Evolutionary conservation across 306 rosid species (phyloP), one percentile per base, ranked within the genome.

Genomic region (Prunus mongolica): DNA sequence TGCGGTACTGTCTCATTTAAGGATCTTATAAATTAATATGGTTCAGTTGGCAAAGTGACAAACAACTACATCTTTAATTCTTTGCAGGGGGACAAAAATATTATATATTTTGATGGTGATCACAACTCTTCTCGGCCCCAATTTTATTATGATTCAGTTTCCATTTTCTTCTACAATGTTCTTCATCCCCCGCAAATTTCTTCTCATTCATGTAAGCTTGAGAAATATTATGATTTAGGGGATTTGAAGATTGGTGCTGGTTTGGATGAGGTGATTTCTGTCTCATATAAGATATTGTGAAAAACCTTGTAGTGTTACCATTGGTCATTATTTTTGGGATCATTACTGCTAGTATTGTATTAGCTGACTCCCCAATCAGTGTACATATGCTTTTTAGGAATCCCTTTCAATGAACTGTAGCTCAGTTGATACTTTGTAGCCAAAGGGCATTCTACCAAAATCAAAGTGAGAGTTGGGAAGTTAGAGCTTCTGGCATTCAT

Each of bases 101-200:
- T 88, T 75, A 84, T 90, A 67, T 91, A 88, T 65, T 92, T 95
- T 79, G 92, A 87, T 47, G 99, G 99, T 52, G 99, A 95, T 87
- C 99, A 95, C 83, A 95, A 95, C 87, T 88, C 99, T 66, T 86
- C 90, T 72, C 91, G 99, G 78, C 98, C 99, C n/a, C 99, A 91
- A 82, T 86, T 86, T 86, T 95, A 88, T 81, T 86, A 80, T 75
- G 97, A 95, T 76, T 92, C 99, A 46, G 93, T 91, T 80, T 88
- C 97, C 68, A 81, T 91, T 80, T 95, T 95, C 89, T 95, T 95
- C 87, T 91, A 83, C 82, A 91, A 92, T 81, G 93, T 92, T 67
- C 97, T 95, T 65, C 92, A 64, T 76, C 99, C 99, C 72, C 98
- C 97, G 22, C 91, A 65, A 61, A 47, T 82, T 71, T 79, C 81